Evolutionary conservation across 495 filamentous ascomycete genomes (phyloP).

Genomic region (Sordaria brevicollis): DNA sequence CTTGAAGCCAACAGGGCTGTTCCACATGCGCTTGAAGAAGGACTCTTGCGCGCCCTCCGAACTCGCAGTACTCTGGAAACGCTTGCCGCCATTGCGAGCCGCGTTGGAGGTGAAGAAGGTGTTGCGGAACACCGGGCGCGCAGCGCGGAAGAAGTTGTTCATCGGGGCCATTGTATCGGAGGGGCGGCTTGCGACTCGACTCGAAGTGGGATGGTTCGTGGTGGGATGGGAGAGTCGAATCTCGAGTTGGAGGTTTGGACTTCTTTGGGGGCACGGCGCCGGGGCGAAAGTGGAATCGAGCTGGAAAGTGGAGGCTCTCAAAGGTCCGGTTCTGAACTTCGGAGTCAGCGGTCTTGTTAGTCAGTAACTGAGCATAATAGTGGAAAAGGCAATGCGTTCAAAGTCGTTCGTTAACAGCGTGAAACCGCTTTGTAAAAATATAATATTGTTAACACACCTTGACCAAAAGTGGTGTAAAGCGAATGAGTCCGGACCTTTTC

Average conservation of each 20-base stretch:
- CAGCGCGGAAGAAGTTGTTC: constrained; percentile 37
- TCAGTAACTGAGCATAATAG: not conserved
- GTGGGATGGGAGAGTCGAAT: not conserved
- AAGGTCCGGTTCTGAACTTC: not conserved
- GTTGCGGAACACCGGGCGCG: constrained; percentile 35
- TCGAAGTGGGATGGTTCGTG: constrained; percentile 5
- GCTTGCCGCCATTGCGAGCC: constrained; percentile 43
- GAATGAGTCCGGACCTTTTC: not conserved
- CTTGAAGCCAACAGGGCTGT: constrained; percentile 80
- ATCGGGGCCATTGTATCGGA: constrained; percentile 22
- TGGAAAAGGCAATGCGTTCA: not conserved
- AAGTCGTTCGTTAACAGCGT: not conserved
- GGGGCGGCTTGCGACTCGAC: not conserved
- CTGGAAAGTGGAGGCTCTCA: not conserved
- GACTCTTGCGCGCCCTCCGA: constrained; percentile 40
- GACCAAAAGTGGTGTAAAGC: not conserved
- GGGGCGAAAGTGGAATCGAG: constrained; percentile 2
- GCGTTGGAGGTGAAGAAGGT: constrained; percentile 42
- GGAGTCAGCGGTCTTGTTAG: not conserved
- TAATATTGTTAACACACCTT: not conserved
- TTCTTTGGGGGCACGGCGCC: constrained; percentile 1
- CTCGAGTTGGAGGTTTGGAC: not conserved
- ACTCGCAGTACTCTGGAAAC: constrained; percentile 54
- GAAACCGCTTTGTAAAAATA: not conserved
- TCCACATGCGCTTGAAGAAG: constrained; percentile 66